Evolutionary conservation across 768 basidiomycete species (phyloP).

Genomic region (Exsudoporus frostii): DNA sequence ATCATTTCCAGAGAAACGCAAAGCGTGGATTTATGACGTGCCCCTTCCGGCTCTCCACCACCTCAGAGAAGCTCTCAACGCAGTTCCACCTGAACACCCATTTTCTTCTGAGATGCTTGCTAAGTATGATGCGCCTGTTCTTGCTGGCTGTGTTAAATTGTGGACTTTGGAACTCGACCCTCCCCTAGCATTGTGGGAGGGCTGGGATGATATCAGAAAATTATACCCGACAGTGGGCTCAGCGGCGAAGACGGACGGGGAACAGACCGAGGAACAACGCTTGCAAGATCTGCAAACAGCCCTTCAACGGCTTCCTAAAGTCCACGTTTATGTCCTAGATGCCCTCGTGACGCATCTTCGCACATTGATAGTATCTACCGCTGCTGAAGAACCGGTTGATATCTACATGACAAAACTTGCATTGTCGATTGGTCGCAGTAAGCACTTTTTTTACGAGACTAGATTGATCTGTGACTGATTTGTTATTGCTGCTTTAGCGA

Average conservation of each 20-base stretch:
- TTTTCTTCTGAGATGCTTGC: conserved; percentile 55
- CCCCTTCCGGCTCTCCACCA: conserved; percentile 81
- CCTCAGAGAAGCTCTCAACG: conserved; percentile 81
- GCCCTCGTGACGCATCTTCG: conserved; percentile 68
- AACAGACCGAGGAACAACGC: conserved; percentile 53
- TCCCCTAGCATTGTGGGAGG: conserved; percentile 79
- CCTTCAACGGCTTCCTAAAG: conserved; percentile 68
- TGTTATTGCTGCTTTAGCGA: conserved; percentile 41
- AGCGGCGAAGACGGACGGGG: conserved; percentile 48
- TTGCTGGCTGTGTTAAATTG: conserved; percentile 82
- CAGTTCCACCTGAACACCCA: conserved; percentile 48
- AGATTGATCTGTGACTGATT: background rate
- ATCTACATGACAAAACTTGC: conserved; percentile 86
- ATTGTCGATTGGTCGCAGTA: conserved; percentile 82
- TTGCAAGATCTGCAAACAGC: conserved; percentile 59
- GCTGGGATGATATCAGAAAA: conserved; percentile 88
- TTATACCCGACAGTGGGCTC: conserved; percentile 80
- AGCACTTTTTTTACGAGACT: conserved; percentile 30
- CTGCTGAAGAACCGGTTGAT: conserved; percentile 67
- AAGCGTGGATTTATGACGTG: conserved; percentile 93
- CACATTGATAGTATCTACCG: conserved; percentile 70
- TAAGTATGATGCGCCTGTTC: conserved; percentile 81
- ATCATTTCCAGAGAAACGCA: conserved; percentile 65
- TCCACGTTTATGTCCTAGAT: conserved; percentile 81
- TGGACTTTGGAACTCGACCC: conserved; percentile 92